A percentile compares a stretch with the other conserved stretches of the same genome.
Conservation (phyloP, 2,329 filamentous ascomycete species). For the Exutisphaerella laricina region DNA sequence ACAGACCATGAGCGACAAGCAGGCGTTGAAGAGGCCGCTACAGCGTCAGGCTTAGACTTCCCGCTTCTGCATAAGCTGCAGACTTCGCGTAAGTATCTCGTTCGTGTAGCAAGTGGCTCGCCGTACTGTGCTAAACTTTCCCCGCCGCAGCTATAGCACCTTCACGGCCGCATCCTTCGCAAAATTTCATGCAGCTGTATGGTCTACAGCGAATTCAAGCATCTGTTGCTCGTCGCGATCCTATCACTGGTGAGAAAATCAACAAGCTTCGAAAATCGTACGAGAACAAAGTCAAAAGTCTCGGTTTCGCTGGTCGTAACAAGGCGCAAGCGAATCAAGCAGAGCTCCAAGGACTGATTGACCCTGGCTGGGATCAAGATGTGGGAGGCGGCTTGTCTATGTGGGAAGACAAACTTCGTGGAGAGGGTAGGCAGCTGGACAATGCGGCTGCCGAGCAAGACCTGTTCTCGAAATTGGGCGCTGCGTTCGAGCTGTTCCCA, state of each 20-base stretch:
- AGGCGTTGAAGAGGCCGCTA: constrained; percentile 5
- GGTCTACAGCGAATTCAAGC: constrained; percentile 51
- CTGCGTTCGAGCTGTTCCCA: constrained; percentile 40
- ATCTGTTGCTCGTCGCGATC: constrained; percentile 55
- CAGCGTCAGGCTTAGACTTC: constrained; percentile 6
- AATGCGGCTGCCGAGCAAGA: constrained; percentile 28
- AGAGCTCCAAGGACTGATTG: constrained; percentile 34
- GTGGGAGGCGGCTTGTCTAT: constrained; percentile 8
- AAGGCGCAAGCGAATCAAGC: constrained; percentile 40
- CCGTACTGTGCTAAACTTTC: constrained; percentile 34
- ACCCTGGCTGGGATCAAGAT: constrained; percentile 27
- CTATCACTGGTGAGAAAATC: constrained; percentile 59
- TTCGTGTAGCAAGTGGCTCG: constrained; percentile 19
- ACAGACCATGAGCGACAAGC: constrained; percentile 45
- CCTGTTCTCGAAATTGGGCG: constrained; percentile 35
- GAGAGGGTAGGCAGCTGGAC: constrained; percentile 37
- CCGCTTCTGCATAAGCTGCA: constrained; percentile 26
- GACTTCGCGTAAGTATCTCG: constrained; percentile 30
- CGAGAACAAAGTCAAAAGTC: constrained; percentile 47
- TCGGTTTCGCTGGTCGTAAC: constrained; percentile 46
- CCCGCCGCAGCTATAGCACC: constrained; percentile 36
- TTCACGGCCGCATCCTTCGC: constrained; percentile 51
- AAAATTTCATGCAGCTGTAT: constrained; percentile 57
- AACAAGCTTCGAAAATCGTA: constrained; percentile 56
- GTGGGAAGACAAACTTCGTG: constrained; percentile 34